These are phyloP conservation scores for Ormosia emarginata DNA, from an alignment of 306 rosid genomes.

Conservation along the genomic window DNA sequence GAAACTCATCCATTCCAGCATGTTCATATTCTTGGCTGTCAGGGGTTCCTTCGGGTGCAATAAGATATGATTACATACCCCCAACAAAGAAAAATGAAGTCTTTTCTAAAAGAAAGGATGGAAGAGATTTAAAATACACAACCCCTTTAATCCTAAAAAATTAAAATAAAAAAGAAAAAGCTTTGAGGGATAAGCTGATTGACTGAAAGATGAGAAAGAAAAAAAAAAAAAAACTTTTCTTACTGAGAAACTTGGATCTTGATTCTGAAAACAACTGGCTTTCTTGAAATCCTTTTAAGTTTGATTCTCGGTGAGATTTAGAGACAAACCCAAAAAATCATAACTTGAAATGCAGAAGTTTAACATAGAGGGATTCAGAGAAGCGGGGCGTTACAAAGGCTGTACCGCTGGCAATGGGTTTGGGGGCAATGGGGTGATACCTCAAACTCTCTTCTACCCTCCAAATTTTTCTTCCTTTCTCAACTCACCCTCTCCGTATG, in stretches of 20 bases:
- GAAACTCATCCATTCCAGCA: too few species aligned
- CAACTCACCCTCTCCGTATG: too few species aligned
- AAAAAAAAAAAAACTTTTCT: background rate
- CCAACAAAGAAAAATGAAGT: background rate
- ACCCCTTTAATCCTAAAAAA: constrained; percentile 46
- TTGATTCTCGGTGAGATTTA: constrained; percentile 31
- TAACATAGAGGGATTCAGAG: constrained; percentile 99
- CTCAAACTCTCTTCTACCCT: too few species aligned
- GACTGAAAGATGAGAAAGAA: constrained; percentile 12
- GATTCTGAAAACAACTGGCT: constrained; percentile 99
- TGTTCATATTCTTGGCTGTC: too few species aligned
- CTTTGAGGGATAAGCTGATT: constrained; percentile 58
- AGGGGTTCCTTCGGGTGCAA: too few species aligned
- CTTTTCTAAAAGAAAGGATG: constrained; percentile 19
- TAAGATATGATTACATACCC: too few species aligned
- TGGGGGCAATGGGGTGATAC: too few species aligned
- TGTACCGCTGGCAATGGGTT: too few species aligned
- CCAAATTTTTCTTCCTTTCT: too few species aligned
- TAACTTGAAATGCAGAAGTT: constrained; percentile 85
- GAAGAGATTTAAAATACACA: constrained; percentile 79
- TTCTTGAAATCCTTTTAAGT: constrained; percentile 58
- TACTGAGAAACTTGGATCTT: constrained; percentile 62
- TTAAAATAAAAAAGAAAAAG: constrained; percentile 16
- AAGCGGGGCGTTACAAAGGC: constrained; percentile 74
- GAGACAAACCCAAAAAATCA: constrained; percentile 74